phyloP scores from a whole-genome alignment of 78 protist species.

The Speleostelium caveatum region DNA sequence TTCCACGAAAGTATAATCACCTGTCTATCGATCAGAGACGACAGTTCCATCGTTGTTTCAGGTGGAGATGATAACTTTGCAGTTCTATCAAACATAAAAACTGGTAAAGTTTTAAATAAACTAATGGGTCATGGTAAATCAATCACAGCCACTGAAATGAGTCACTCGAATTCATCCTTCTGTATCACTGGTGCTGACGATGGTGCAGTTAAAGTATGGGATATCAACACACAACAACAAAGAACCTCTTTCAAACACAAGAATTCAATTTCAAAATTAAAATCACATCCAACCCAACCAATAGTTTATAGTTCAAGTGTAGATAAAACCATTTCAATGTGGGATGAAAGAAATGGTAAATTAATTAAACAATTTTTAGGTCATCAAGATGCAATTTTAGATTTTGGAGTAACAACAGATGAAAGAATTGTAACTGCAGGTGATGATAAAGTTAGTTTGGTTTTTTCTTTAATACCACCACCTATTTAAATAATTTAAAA shows the following conservation, averaged over 20 bases:
- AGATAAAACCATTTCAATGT: conserved; percentile 59
- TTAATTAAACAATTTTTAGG: conserved; percentile 66
- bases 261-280: conserved; percentile 21
- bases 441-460: conserved; percentile 77
- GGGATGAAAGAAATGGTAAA: conserved; percentile 82
- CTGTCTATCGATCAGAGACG: conserved; percentile 16
- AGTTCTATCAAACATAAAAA: conserved; percentile 47
- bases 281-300: conserved; percentile 70
- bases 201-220: conserved; percentile 73
- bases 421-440: conserved; percentile 42
- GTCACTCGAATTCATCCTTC: conserved; percentile 19
- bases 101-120: conserved; percentile 33
- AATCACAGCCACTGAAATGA: conserved; percentile 28
- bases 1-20: conserved; percentile 54
- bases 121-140: conserved; percentile 62
- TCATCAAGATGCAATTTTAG: conserved; percentile 70
- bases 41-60: conserved; percentile 3
- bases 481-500: too few relatives aligned
- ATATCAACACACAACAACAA: conserved; percentile 62
- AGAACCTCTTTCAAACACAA: conserved; percentile 57
- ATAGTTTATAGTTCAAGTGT: conserved; percentile 41
- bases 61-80: conserved; percentile 66
- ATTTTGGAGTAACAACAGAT: conserved; percentile 64
- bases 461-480: conserved; percentile 44
- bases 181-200: conserved; percentile 64